Evolutionary conservation across 164 flowering plant genomes (phyloP), one percentile per base, ranked within the genome.

Genomic region (grape (Vitis vinifera)): DNA sequence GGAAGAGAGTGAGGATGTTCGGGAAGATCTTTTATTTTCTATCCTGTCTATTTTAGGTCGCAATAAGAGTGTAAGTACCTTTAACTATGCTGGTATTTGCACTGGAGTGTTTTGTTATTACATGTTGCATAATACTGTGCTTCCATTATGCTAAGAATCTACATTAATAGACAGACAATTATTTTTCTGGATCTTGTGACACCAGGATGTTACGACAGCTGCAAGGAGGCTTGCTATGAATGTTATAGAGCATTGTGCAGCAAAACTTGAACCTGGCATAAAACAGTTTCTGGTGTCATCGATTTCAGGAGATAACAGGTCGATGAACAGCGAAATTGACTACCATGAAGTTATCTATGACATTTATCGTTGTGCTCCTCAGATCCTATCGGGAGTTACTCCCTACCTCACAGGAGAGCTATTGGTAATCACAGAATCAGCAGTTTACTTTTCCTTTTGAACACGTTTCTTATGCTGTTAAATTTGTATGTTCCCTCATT

Each of bases 1-100:
- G 63, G 98, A 96, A 73, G 99, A 96, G 77, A 93, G 97, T 75
- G 99, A 96, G 82, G 98, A 96, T 59, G 71, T 96, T 50, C 79
- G 70, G 8, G 98, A 91, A 77, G 91, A 87, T 65, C 84, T 93
- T 49, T 76, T 96, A 69, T 72, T 83, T 65, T 65, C 73, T 69
- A 61, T 93, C 69, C 65, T 96, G 58, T 86, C 99, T 66, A 77
- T 70, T 58, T 78, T 96, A 75, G 97, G 98, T 67, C 91, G 87
- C 9, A 81, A 81, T 62, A 89, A 76, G 81, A 83, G 79, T 75
- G 99, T 93, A 73, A 86, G 87, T 68, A 16, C 62, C 64, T 70
- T 15, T 72, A 65, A 77, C 57, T 58, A 10, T 69, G 16, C 58
- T 59, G n/a, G 44, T n/a, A 50, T 44, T 8, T 57, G 65, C 7